phyloP scores from a whole-genome alignment of 2,329 filamentous ascomycete genomes.

The Davidsoniella australis region DNA sequence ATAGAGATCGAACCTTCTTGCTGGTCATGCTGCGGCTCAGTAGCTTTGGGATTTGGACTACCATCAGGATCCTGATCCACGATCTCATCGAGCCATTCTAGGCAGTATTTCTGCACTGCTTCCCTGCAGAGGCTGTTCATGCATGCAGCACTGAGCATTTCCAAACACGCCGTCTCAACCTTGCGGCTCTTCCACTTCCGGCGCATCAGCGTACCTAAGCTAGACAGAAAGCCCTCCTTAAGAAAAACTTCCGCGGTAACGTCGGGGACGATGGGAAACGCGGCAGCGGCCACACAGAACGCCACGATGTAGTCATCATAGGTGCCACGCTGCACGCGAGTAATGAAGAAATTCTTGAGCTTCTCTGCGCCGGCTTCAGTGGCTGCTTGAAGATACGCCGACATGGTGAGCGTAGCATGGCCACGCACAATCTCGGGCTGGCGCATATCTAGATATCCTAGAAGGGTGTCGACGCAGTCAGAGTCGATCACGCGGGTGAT shows the following conservation, averaged over 20 bases:
- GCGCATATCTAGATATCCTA: constrained; percentile 75
- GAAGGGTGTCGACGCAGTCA: constrained; percentile 66
- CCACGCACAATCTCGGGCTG: constrained; percentile 56
- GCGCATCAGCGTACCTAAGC: constrained; percentile 58
- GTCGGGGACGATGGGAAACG: constrained; percentile 72
- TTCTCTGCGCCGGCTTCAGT: constrained; percentile 52
- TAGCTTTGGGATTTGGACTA: constrained; percentile 20
- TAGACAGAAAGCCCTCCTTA: constrained; percentile 69
- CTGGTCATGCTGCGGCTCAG: constrained; percentile 40
- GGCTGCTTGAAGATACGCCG: constrained; percentile 67
- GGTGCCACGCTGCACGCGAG: constrained; percentile 53
- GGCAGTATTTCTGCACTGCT: constrained; percentile 68
- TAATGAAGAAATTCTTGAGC: constrained; percentile 58
- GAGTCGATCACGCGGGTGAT: constrained; percentile 49
- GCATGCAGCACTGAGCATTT: constrained; percentile 83
- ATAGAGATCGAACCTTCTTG: constrained; percentile 41
- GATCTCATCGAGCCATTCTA: constrained; percentile 73
- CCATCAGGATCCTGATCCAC: constrained; percentile 53
- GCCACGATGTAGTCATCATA: constrained; percentile 81
- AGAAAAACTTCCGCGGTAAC: constrained; percentile 67
- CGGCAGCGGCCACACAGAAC: constrained; percentile 76
- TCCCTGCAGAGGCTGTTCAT: constrained; percentile 70
- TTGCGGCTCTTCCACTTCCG: constrained; percentile 70
- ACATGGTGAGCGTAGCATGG: constrained; percentile 66
- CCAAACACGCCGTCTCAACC: constrained; percentile 71